Base-by-base conservation (phyloP, 257 asterid genomes). In the Penstemon eatonii region DNA sequence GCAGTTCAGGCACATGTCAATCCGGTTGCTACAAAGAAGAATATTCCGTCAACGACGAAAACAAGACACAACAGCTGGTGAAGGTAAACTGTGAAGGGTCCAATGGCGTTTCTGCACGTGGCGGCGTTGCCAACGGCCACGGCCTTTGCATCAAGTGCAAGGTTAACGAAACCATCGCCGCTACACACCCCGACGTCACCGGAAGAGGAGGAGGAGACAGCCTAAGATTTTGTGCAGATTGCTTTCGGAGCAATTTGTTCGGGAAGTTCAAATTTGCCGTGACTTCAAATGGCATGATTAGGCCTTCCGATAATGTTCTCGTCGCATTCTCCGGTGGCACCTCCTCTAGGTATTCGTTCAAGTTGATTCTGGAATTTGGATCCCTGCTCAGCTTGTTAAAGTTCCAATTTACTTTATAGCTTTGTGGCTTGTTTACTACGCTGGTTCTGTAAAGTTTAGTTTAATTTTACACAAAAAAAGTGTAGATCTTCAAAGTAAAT, bases 241-340 rank as follows among this genome's bases (percentile, higher is more conserved):
- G 99, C 79, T 93, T 93, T 25, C 84, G 95, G 10, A 74, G 80
- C 63, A 88, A 93, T 74, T 73, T 93, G 56, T 87, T 70, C 57
- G 96, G 92, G 38, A 93, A 90, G 91, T 93, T 93, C 47, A 83
- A 95, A 70, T 80, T 90, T 9, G 84, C 97, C 0, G 96, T 90
- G 40, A 83, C 89, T 56, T 80, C 97, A 42, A 93, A 90, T 75
- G 97, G 84, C 13, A 75, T 93, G 92, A 88, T 93, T 76, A 85
- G 81, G 53, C 96, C 97, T 41, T 80, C 96, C 36, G 97, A 93
- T 75, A 87, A 87, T 2, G 85, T 88, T 51, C 96, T 90, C 54
- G 88, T 93, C 8, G 97, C 96, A 0, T 93, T 90, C 73, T 93
- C 99, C n/a, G 99, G 97, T 43, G 97, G 96, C 49, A 73, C 89